Percentiles rank a stretch among this genome's conserved stretches.
These are phyloP conservation scores for Pseudovirgaria hyperparasitica DNA, from an alignment of 2,329 filamentous ascomycete species.

Conservation along the genomic window DNA sequence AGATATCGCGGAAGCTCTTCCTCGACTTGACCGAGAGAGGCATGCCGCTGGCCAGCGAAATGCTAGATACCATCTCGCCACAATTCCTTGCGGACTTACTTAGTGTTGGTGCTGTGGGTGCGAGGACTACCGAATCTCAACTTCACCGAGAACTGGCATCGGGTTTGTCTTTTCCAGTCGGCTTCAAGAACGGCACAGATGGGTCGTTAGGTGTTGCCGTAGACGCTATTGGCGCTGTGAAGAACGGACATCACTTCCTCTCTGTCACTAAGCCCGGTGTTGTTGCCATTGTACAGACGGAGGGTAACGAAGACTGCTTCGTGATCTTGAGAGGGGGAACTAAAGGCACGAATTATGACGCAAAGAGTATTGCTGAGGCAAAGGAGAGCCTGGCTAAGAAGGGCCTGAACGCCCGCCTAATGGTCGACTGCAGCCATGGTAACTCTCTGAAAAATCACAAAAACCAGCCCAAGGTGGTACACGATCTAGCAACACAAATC, in stretches of 20 bases:
- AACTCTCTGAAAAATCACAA: slow-evolving; percentile 94
- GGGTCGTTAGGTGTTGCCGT: slow-evolving; percentile 80
- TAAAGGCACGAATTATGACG: slow-evolving; percentile 88
- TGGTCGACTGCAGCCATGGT: slow-evolving; percentile 97
- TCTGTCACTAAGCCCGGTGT: slow-evolving; percentile 95
- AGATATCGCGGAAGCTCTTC: slow-evolving; percentile 78
- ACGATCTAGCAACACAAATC: slow-evolving; percentile 71
- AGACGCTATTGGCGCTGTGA: slow-evolving; percentile 87
- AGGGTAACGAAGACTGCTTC: slow-evolving; percentile 94
- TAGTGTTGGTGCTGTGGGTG: slow-evolving; percentile 84
- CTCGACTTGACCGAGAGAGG: slow-evolving; percentile 82
- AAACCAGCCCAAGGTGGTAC: slow-evolving; percentile 92
- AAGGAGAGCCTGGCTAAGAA: slow-evolving; percentile 68
- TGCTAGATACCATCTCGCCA: slow-evolving; percentile 95
- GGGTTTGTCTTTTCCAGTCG: slow-evolving; percentile 90
- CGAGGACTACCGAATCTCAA: slow-evolving; percentile 93
- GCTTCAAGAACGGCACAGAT: slow-evolving; percentile 99
- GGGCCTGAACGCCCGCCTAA: slow-evolving; percentile 62
- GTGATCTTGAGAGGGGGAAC: slow-evolving; percentile 88
- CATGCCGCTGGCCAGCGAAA: slow-evolving; percentile 94
- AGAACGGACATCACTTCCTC: slow-evolving; percentile 89
- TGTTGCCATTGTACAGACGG: slow-evolving; percentile 86
- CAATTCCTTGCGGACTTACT: slow-evolving; percentile 92
- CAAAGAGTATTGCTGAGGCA: slow-evolving; percentile 68
- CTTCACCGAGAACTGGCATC: slow-evolving; percentile 89